Percentiles rank a stretch among this genome's conserved stretches.
Evolutionary conservation across 352 stramenopile species (phyloP).

Genomic region (Globisporangium cylindrosporum): DNA sequence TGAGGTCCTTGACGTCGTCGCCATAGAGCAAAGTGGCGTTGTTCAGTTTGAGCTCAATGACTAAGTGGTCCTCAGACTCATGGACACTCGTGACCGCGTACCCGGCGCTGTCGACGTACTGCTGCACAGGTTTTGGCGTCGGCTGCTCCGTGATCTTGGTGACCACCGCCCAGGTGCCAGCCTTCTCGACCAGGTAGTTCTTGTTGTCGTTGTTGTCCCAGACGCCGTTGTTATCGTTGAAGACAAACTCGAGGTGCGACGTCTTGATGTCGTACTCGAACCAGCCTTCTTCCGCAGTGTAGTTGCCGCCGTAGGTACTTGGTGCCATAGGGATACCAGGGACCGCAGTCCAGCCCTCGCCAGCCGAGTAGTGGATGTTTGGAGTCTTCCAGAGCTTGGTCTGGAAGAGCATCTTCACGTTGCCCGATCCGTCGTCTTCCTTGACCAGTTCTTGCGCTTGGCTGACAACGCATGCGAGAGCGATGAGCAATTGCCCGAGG

Average conservation of each 20-base stretch:
- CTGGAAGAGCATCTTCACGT: no score
- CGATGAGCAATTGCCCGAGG: neutral
- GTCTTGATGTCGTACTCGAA: constrained; percentile 37
- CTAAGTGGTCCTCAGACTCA: constrained; percentile 15
- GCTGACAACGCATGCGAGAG: no score
- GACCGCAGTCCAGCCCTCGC: constrained; percentile 13
- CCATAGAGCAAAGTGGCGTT: constrained; percentile 22
- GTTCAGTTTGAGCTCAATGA: constrained; percentile 27
- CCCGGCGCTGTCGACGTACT: constrained; percentile 24
- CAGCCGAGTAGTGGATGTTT: constrained; percentile 22
- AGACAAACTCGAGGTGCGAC: constrained; percentile 39
- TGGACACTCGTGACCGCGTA: constrained; percentile 28
- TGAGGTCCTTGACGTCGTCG: constrained; percentile 39
- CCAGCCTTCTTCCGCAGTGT: constrained; percentile 28
- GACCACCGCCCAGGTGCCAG: constrained; percentile 39
- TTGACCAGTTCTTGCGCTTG: no score
- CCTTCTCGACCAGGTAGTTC: constrained; percentile 34
- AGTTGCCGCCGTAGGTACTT: constrained; percentile 25
- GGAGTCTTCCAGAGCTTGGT: constrained; percentile 1
- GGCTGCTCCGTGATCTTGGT: constrained; percentile 26
- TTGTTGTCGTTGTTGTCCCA: constrained; percentile 48
- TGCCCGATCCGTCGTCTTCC: no score
- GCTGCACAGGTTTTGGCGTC: constrained; percentile 15
- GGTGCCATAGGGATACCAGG: constrained; percentile 13
- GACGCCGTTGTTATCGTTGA: constrained; percentile 44